Evolutionary conservation across 495 filamentous ascomycete genomes (phyloP), one percentile per base, ranked within the genome.

Genomic region (Penicillium macrosclerotiorum): DNA sequence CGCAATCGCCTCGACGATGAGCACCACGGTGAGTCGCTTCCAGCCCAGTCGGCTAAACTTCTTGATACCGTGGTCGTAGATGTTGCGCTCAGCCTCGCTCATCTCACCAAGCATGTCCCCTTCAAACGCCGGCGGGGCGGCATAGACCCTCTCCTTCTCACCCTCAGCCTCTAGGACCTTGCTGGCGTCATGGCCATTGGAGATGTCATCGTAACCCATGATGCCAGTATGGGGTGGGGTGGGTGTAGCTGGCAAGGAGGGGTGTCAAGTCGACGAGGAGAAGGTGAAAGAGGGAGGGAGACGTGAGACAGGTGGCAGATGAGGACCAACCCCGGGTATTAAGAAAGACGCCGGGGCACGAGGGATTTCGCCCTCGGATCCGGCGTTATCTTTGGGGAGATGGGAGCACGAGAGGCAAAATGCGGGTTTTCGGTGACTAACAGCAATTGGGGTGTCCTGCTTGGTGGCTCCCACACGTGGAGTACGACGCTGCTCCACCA

Each of bases 1-100:
- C 4, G 82, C 78, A 42, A 85, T 82, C 24, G 80, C 79, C 55
- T 83, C 80, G 45, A 82, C 82, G 49, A 85, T 82, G 32, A 85
- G 71, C 35, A 68, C 60, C 33, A 68, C 46, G 16, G 65, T 68
- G 24, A 70, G 54, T 36, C 66, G 57, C 51, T 67, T 67, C 66
- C 66, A 70, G 6, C 66, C 66, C 23, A 70, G 55, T 33, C 63
- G 61, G 22, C 48, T 67, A 43, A 55, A 65, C 49, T 62, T 65
- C 33, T 60, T 33, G 20, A 63, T 56, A 9, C 59, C 59, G 27
- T 62, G 55, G 13, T 62, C 49, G 38, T 60, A 56, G 36, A 62
- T 18, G n/a, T 57, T 41, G 11, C 57, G 55, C 42, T 66, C 63
- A 1, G 55, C 47, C 32, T 64, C 63, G 23, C 47, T 64, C 54